Base-by-base conservation (phyloP, 2,329 filamentous ascomycete species). In the Albifimbria verrucaria region DNA sequence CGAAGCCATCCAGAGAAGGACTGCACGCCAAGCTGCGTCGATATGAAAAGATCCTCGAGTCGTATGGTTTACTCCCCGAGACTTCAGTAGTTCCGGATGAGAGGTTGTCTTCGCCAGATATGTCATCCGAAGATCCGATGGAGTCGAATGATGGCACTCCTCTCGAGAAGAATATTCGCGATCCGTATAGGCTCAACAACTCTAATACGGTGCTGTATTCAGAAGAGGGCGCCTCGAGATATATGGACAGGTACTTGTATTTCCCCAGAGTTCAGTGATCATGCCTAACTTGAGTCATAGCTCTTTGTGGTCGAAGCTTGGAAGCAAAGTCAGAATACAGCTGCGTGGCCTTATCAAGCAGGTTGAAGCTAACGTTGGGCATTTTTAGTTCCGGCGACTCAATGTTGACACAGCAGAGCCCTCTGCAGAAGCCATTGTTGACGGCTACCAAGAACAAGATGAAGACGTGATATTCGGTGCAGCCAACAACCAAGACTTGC, bases 11-110 rank as follows among this genome's bases (percentile, higher is more conserved):
- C 15, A 54, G 43, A 24, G 63, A 65, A 44, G 84, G 85, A 55
- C 82, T 88, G 52, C 76, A 77, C 53, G 84, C 84, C 26, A 81
- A 80, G 59, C 83, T 82, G 50, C 83, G 81, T 50, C 75, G 85
- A 57, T 90, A 89, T 64, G 81, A 59, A 36, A 23, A 50, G 15
- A 28, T 59, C 28, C 54, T 57, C 22, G 44, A 50, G 48, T 36
- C 52, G 24, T 41, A 52, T 7, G 56, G 56, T 17, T 47, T 50
- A 11, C n/a, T 24, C 3, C 22, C 52, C 24, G 50, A 48, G 4
- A 32, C 51, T 15, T n/a, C 45, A 10, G 26, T 12, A 9, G 44
- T 26, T 17, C 18, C 32, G 28, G 44, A 53, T 18, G 50, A 26
- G 9, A 18, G 12, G 21, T 9, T 20, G 21, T 43, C 41, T 43